These are phyloP conservation scores for Combretum micranthum DNA, from an alignment of 345 rosid genomes.

Conservation along the genomic window DNA sequence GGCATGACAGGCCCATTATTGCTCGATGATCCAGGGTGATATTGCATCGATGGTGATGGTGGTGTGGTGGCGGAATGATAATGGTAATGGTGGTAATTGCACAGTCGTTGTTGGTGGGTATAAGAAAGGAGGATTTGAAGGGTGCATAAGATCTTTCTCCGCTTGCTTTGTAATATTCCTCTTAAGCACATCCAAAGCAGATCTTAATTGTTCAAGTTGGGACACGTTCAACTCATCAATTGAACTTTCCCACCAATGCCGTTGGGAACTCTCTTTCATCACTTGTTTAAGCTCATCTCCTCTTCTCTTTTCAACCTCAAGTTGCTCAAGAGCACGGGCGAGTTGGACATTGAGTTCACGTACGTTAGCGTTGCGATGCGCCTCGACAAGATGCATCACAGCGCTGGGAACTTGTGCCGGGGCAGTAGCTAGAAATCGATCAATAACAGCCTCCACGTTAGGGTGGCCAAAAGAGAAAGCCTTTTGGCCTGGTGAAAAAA, in stretches of 20 bases:
- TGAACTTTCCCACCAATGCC: slow-evolving; percentile 27
- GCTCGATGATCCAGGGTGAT: too few species aligned
- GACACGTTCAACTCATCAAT: slow-evolving; percentile 14
- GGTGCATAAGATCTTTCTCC: slow-evolving; percentile 8
- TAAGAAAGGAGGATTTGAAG: slow-evolving; percentile 2
- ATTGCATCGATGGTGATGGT: too few species aligned
- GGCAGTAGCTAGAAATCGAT: slow-evolving; percentile 21
- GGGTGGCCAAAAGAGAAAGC: slow-evolving; percentile 60
- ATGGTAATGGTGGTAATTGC: too few species aligned
- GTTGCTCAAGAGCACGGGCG: slow-evolving; percentile 10
- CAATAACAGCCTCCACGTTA: slow-evolving; percentile 22
- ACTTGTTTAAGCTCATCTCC: slow-evolving; percentile 14
- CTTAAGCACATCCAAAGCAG: slow-evolving; percentile 22
- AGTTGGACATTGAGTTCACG: slow-evolving; percentile 22
- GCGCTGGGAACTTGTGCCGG: neutral
- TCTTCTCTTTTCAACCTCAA: slow-evolving; percentile 24
- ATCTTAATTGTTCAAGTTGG: slow-evolving; percentile 19
- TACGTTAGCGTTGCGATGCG: slow-evolving; percentile 22
- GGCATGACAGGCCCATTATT: too few species aligned
- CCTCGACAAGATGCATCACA: slow-evolving; percentile 15
- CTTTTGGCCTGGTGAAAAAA: slow-evolving; percentile 45
- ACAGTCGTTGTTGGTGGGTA: neutral
- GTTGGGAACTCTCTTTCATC: slow-evolving; percentile 6
- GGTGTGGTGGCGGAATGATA: too few species aligned
- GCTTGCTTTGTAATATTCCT: slow-evolving; percentile 13